Evolutionary conservation across 441 rosid species (phyloP), one percentile per base, ranked within the genome.

Genomic region (Metrosideros polymorpha): DNA sequence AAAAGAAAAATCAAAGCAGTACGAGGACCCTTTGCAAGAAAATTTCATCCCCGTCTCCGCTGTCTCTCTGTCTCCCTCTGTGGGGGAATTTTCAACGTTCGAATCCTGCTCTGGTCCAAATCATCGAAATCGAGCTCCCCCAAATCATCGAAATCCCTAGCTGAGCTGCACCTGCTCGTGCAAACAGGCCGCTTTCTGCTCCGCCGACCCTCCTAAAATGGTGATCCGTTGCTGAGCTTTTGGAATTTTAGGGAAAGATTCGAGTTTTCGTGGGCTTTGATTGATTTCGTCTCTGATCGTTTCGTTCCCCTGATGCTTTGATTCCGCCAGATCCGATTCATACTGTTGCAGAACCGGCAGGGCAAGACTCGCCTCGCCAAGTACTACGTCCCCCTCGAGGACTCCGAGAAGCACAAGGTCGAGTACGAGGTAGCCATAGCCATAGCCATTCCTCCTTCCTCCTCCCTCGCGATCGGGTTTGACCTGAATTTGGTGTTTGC

Each of bases 361-460:
- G 99, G 99, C 7, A 98, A 98, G 95, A 98, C 99, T 89, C 98
- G 99, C 90, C 98, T 98, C 13, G 99, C 99, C 86, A 98, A 98
- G 87, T 98, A 98, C 93, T 98, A 98, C 86, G 98, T 98, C 57
- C 99, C 99, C 88, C 98, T 96, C 77, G 99, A 98, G 89, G 99
- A 97, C 83, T 93, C 99, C 52, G 99, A 97, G 95, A 97, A 97
- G 92, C 99, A 97, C 95, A 96, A 94, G 87, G 99, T 97, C 87
- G 99, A 97, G 90, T 97, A 97, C 93, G 99, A 97, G 97, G 99
- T 95, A 82, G 15, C n/a, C n/a, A n/a, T n/a, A n/a, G n/a, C n/a
- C n/a, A n/a, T n/a, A n/a, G n/a, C 22, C 22, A 75, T 52, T 52
- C 24, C 55, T 50, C 15, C 17, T 45, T 82, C 14, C 57, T 27